These are phyloP conservation scores for Melampsora americana DNA, from an alignment of 1,284 basidiomycete species.

Conservation along the genomic window DNA sequence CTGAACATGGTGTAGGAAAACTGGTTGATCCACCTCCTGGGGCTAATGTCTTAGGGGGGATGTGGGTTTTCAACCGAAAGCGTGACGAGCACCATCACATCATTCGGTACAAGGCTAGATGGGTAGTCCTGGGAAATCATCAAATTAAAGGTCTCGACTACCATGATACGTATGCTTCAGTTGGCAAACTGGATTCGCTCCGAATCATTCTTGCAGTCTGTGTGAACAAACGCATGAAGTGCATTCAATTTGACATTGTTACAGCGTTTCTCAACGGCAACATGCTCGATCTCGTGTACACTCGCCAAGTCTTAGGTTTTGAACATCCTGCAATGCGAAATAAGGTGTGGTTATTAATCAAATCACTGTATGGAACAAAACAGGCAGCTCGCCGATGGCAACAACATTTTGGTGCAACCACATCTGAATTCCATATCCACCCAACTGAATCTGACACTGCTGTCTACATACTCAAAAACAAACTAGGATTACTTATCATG, in stretches of 20 bases:
- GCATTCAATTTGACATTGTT: not conserved
- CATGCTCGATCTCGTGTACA: not conserved
- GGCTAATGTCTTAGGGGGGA: conserved; percentile 21
- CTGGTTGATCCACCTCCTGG: too few species aligned
- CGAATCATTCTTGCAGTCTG: not conserved
- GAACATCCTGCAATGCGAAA: not conserved
- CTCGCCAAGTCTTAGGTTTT: not conserved
- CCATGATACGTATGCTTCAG: conserved; percentile 4
- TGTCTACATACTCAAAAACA: too few species aligned
- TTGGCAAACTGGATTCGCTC: not conserved
- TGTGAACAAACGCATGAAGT: too few species aligned
- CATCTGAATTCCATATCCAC: not conserved
- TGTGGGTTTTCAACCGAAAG: conserved; percentile 7
- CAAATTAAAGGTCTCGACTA: conserved; percentile 16
- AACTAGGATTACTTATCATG: too few species aligned
- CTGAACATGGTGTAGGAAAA: too few species aligned
- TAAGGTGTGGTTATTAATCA: not conserved
- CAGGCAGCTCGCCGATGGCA: conserved; percentile 20
- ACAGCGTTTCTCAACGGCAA: not conserved
- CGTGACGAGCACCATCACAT: conserved; percentile 14
- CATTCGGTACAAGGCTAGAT: conserved; percentile 10
- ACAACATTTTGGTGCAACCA: not conserved
- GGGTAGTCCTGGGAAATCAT: conserved; percentile 22
- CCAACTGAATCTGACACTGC: not conserved
- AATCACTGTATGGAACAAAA: not conserved